A percentile compares a stretch with the other conserved stretches of the same genome.
Conservation (phyloP, 441 rosid genomes). For the Erodium chrysanthum region DNA sequence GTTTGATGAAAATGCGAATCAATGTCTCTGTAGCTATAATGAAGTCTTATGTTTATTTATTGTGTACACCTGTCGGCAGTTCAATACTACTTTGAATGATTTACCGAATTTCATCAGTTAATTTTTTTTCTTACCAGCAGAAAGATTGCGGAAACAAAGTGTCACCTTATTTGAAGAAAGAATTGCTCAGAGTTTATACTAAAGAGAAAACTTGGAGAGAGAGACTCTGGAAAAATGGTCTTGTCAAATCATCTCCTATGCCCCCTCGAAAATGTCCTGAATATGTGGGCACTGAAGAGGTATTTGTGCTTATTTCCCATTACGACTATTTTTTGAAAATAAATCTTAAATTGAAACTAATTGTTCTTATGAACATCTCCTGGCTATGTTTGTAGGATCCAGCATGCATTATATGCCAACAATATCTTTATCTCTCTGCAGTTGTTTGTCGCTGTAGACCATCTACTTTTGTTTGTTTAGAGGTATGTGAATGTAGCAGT, state of each 20-base stretch:
- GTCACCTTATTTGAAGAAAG: slow-evolving; percentile 62
- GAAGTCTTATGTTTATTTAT: not conserved
- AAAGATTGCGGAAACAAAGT: slow-evolving; percentile 41
- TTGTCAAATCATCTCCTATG: slow-evolving; percentile 73
- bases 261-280: slow-evolving; percentile 55
- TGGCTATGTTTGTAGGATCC: slow-evolving; percentile 56
- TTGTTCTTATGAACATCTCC: slow-evolving; percentile 17
- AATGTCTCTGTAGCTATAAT: not conserved
- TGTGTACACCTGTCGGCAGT: not conserved
- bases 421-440: slow-evolving; percentile 80
- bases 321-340: no score
- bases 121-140: slow-evolving; percentile 26
- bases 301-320: slow-evolving; percentile 9
- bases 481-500: slow-evolving; percentile 40
- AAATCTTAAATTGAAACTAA: slow-evolving; percentile 7
- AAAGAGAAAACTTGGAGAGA: slow-evolving; percentile 74
- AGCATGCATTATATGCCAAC: slow-evolving; percentile 81
- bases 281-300: slow-evolving; percentile 89
- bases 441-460: slow-evolving; percentile 73
- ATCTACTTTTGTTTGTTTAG: slow-evolving; percentile 71
- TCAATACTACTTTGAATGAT: slow-evolving; percentile 8
- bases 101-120: slow-evolving; percentile 8
- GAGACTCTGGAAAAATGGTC: slow-evolving; percentile 72
- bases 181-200: slow-evolving; percentile 51
- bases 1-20: not conserved